Conservation (phyloP, 2,329 filamentous ascomycete species). For the Botryotinia globosa region DNA sequence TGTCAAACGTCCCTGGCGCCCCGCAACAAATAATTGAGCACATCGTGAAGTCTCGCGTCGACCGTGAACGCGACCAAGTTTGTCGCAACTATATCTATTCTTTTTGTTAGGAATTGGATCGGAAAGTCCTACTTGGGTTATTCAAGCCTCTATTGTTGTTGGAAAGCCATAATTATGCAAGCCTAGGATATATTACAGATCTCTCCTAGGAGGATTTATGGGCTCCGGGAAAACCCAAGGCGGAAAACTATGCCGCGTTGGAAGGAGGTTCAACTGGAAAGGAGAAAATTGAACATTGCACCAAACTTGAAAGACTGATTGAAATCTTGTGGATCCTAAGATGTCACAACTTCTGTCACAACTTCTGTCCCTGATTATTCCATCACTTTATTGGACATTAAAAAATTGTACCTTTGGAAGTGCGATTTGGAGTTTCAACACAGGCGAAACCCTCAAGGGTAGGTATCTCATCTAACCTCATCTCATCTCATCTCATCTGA, state of each 20-base stretch:
- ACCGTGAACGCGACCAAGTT: neutral
- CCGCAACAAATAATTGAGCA: neutral
- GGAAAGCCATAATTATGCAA: neutral
- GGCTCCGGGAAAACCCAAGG: neutral
- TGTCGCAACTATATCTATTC: neutral
- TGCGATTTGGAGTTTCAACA: neutral
- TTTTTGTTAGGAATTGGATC: too few relatives aligned
- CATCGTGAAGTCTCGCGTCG: neutral
- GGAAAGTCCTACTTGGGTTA: too few relatives aligned
- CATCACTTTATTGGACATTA: neutral
- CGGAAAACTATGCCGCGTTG: neutral
- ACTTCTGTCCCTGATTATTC: neutral
- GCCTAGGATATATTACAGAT: neutral
- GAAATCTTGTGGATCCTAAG: neutral
- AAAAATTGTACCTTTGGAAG: neutral
- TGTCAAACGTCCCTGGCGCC: too few relatives aligned
- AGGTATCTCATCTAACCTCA: too few relatives aligned
- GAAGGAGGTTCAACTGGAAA: neutral
- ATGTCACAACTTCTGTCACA: neutral
- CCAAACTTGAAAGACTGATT: neutral
- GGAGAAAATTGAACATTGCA: neutral
- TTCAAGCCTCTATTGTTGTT: neutral
- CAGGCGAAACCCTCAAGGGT: rapidly evolving
- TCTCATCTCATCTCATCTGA: neutral
- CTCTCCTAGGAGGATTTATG: neutral